Conservation (phyloP, 768 basidiomycete species). For the Suillus bovinus region DNA sequence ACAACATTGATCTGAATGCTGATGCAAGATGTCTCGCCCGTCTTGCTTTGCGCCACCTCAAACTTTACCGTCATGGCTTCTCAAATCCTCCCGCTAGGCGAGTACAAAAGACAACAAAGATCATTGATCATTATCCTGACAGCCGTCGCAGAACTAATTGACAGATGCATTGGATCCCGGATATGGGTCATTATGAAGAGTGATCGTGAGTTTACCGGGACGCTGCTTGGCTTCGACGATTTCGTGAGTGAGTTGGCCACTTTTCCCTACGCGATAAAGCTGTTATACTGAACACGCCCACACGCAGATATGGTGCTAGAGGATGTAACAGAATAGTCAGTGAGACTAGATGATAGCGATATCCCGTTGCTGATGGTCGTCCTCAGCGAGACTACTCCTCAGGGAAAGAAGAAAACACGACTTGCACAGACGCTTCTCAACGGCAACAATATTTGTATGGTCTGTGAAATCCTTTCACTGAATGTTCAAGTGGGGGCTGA, state of each 20-base stretch:
- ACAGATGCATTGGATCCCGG: constrained; percentile 93
- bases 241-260: constrained; percentile 89
- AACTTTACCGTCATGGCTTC: constrained; percentile 71
- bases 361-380: constrained; percentile 4
- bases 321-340: constrained; percentile 95
- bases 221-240: constrained; percentile 94
- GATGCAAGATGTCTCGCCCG: constrained; percentile 1
- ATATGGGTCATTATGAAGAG: constrained; percentile 99
- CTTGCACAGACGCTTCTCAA: constrained; percentile 89
- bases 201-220: constrained; percentile 96
- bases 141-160: constrained; percentile 75
- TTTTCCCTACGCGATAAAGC: background rate
- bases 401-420: constrained; percentile 78
- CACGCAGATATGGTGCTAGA: constrained; percentile 86
- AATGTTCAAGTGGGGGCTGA: constrained; percentile 7
- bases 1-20: background rate
- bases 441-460: constrained; percentile 97
- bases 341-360: constrained; percentile 14
- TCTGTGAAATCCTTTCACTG: constrained; percentile 36
- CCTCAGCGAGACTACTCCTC: constrained; percentile 79
- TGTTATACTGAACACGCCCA: constrained; percentile 1
- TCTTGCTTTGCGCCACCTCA: constrained; percentile 7
- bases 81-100: constrained; percentile 92
- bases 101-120: constrained; percentile 14
- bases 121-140: constrained; percentile 4